Conservation (phyloP, 805 yeast species). For the Yamadazyma takamatsuzukensis region DNA sequence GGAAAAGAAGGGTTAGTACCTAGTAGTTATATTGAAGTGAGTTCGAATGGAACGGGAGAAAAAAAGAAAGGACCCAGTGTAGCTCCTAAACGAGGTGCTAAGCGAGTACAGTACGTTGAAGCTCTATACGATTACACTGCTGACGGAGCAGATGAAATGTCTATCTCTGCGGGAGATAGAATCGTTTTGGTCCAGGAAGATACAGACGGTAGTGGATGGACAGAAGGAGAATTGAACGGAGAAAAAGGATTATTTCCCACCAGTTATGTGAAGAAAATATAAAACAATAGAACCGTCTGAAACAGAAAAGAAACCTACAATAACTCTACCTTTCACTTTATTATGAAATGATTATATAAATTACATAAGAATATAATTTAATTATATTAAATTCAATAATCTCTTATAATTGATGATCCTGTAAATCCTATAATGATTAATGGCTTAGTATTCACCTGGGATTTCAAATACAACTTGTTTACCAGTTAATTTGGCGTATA, state of each 20-base stretch:
- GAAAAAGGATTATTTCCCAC: slow-evolving; percentile 54
- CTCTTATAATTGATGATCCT: neutral
- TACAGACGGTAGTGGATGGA: slow-evolving; percentile 86
- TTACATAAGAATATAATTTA: slow-evolving; percentile 8
- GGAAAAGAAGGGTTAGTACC: slow-evolving; percentile 79
- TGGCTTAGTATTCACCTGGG: slow-evolving; percentile 35
- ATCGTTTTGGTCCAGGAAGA: slow-evolving; percentile 57
- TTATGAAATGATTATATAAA: slow-evolving; percentile 11
- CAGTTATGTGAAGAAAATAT: slow-evolving; percentile 52
- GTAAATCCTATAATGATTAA: slow-evolving; percentile 28
- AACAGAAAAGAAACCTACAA: neutral
- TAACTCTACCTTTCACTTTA: slow-evolving; percentile 10
- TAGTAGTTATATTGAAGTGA: slow-evolving; percentile 53
- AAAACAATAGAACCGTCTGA: slow-evolving; percentile 22
- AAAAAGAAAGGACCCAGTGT: slow-evolving; percentile 72
- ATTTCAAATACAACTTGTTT: slow-evolving; percentile 99
- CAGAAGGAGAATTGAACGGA: slow-evolving; percentile 68
- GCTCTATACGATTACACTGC: slow-evolving; percentile 77
- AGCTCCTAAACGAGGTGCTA: slow-evolving; percentile 73
- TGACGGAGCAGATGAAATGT: slow-evolving; percentile 75
- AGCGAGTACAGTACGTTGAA: slow-evolving; percentile 56
- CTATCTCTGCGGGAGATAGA: slow-evolving; percentile 67
- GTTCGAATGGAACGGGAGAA: neutral
- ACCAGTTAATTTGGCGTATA: slow-evolving; percentile 98
- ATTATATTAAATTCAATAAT: neutral